Base-by-base conservation (phyloP, 257 asterid genomes). In the Scutellaria galericulata region DNA sequence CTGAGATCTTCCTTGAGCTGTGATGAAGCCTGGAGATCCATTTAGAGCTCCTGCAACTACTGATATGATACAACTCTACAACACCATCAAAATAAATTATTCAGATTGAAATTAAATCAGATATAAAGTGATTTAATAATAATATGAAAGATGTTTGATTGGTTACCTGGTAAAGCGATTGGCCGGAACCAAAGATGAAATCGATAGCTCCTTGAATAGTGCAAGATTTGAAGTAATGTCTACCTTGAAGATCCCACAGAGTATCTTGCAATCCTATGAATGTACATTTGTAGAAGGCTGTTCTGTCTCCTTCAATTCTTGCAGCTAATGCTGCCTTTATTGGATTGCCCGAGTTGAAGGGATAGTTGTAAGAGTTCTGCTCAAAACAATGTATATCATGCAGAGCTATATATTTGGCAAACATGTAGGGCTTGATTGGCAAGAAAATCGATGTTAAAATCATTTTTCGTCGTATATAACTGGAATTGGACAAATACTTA, bases 131-230 rank as follows among this genome's bases (percentile, higher is more conserved):
- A 18, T 18, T 18, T 18, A 18, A 18, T 18, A 18, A 18, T 18
- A 18, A 18, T 18, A 18, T 24, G 27, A 24, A 24, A 24, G 2
- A 24, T 24, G 0, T 24, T 24, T 24, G 27, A 24, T 24, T 24
- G 27, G 27, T 24, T 24, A 24, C 27, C 27, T 24, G 27, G 40
- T 89, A 91, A 60, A 89, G 68, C 12, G 97, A 92, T 76, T 88
- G 90, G 2, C 96, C 97, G 0, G 82, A 54, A 31, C 97, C 97
- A 63, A 89, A 92, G 70, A 92, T 89, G 74, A 89, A 92, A 81
- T 92, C 97, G 13, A 86, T 78, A 7, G 90, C 90, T 7, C 97
- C 97, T 10, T 83, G 84, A 44, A 89, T 89, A 5, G 60, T 77
- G 56, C 96, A 89, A 9, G 0, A 37, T 7, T 70, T 70, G 84